phyloP scores from a whole-genome alignment of 495 filamentous ascomycete genomes.

The Pyronema omphalodes region DNA sequence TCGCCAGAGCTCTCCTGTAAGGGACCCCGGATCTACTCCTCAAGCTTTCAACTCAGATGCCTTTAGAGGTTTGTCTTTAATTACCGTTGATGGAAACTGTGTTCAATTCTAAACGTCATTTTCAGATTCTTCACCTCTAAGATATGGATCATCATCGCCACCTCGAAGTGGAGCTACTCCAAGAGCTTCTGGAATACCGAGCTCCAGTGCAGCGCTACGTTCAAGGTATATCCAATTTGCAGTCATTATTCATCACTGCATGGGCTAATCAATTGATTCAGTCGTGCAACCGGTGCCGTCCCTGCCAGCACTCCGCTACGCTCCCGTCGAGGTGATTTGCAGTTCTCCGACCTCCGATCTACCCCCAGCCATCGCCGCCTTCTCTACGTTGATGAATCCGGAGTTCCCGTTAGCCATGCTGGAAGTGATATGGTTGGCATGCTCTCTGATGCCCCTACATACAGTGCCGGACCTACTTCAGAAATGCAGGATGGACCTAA shows the following conservation, averaged over 20 bases:
- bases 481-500: conserved; percentile 66
- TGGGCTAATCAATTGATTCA: background rate
- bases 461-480: conserved; percentile 39
- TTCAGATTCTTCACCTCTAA: conserved; percentile 18
- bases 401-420: conserved; percentile 13
- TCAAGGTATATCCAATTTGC: background rate
- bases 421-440: conserved; percentile 8
- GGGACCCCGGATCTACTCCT: background rate
- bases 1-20: conserved; percentile 14
- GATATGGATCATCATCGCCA: conserved; percentile 23
- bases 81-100: background rate
- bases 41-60: conserved; percentile 1
- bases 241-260: background rate
- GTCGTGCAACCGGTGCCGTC: background rate
- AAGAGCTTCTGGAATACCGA: conserved; percentile 11
- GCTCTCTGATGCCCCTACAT: conserved; percentile 20
- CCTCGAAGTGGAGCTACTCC: conserved; percentile 11
- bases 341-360: conserved; percentile 18
- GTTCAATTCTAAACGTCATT: background rate
- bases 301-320: conserved; percentile 12
- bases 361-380: conserved; percentile 21
- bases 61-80: background rate
- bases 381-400: conserved; percentile 22
- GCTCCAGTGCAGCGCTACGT: conserved; percentile 15
- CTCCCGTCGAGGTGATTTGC: conserved; percentile 23